Conservation (phyloP, 129 eudicot genomes). For the Helianthus tuberosus region DNA sequence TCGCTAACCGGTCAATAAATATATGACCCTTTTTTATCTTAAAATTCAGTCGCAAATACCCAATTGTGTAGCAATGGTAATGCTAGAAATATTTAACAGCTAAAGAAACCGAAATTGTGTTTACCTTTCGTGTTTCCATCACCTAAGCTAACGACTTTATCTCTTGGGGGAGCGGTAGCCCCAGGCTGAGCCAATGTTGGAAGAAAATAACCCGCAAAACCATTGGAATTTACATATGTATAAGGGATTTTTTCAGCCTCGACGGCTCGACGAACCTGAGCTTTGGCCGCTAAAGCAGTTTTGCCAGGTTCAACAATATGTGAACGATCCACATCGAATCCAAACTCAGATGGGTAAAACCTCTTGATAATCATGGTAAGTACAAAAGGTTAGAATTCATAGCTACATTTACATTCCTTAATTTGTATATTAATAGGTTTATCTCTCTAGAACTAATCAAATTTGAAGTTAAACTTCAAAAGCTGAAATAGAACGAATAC, state of each 20-base stretch:
- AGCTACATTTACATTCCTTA: no score
- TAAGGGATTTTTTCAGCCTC: constrained; percentile 45
- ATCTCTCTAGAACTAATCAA: no score
- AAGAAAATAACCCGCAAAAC: constrained; percentile 44
- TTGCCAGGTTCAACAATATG: constrained; percentile 39
- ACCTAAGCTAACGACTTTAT: constrained; percentile 45
- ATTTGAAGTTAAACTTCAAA: no score
- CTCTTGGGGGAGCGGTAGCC: constrained; percentile 51
- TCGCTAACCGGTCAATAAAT: background rate
- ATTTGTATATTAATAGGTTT: no score
- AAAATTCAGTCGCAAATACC: no score
- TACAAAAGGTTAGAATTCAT: background rate
- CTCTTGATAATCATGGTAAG: constrained; percentile 23
- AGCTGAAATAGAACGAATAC: constrained; percentile 18
- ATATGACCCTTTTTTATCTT: no score
- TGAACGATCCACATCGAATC: constrained; percentile 26
- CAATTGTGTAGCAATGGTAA: background rate
- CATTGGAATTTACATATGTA: constrained; percentile 35
- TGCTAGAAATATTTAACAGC: background rate
- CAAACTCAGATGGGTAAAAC: constrained; percentile 52
- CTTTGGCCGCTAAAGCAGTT: constrained; percentile 29
- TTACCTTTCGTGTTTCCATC: constrained; percentile 53
- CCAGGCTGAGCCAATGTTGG: constrained; percentile 39
- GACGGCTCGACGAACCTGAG: constrained; percentile 36
- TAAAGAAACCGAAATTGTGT: background rate